Evolutionary conservation across 208 protist genomes (phyloP), one percentile per base, ranked within the genome.

Genomic region (Crithidia fasciculata): DNA sequence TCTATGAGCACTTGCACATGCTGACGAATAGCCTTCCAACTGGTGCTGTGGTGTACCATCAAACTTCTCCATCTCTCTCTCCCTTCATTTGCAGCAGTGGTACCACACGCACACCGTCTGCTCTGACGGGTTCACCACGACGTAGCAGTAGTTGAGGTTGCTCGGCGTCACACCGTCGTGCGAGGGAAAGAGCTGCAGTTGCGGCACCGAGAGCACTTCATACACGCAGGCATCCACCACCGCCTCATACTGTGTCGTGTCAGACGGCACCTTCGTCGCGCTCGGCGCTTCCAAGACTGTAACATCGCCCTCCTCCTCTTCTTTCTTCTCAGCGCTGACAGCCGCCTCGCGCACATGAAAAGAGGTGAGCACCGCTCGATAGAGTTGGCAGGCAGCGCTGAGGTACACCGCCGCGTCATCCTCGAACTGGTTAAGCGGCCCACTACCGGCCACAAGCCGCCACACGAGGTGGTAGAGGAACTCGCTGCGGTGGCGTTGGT

Each of bases 381-480:
- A 93, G 15, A 88, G 62, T 56, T 67, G 65, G 4, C 84, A 57
- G 0, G 81, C 74, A 3, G 80, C 83, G 49, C 81, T 64, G 28
- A 83, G 12, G 73, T 95, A 95, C 16, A 85, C 70, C 15, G 54
- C 58, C 8, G 92, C 82, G 44, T 92, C 80, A 19, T 95, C 92
- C 39, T 96, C 90, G 58, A 82, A 96, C 65, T 96, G 90, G 55
- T 94, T 95, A 74, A 90, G 78, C 18, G 74, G 74, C 8, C 92
- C 90, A 15, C 85, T 82, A 28, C 92, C 92, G 2, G 84, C 84
- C 41, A 92, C 64, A 36, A 96, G 79, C 9, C 87, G 76, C 83
- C 83, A 90, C 37, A 95, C 12, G 56, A 92, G 56, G 76, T 95
- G 90, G 63, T 88, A 96, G 13, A 95, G 67, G 41, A 93, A 82